Percentiles rank a stretch among this genome's conserved stretches.
Evolutionary conservation across 257 asterid genomes (phyloP).

Genomic region (Oldenlandia corymbosa): DNA sequence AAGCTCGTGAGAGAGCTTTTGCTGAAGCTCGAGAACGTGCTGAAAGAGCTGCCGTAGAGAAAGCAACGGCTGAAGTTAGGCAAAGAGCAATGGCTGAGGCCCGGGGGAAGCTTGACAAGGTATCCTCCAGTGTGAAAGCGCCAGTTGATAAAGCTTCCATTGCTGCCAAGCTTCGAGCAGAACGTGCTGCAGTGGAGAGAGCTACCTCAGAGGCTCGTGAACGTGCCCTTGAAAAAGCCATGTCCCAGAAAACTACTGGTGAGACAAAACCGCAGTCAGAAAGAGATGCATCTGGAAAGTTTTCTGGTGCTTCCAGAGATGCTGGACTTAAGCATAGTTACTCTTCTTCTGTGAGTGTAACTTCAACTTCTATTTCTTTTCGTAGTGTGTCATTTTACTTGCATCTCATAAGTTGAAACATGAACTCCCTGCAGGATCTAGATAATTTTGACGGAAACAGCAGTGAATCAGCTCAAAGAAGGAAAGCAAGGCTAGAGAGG

Average conservation of each 20-base stretch:
- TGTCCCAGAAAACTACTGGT: slow-evolving; percentile 51
- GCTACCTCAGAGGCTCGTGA: slow-evolving; percentile 95
- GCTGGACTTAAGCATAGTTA: slow-evolving; percentile 71
- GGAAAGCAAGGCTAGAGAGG: slow-evolving; percentile 88
- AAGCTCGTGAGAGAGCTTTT: slow-evolving; percentile 97
- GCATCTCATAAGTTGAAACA: slow-evolving; percentile 18
- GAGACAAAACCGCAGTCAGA: slow-evolving; percentile 46
- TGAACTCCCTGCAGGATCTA: slow-evolving; percentile 58
- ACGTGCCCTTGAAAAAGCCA: slow-evolving; percentile 87
- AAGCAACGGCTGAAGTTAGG: slow-evolving; percentile 73
- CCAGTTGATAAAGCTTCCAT: slow-evolving; percentile 44
- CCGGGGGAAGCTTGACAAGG: slow-evolving; percentile 55
- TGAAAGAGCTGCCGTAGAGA: slow-evolving; percentile 84
- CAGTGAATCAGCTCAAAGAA: slow-evolving; percentile 82
- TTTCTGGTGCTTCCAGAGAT: slow-evolving; percentile 42
- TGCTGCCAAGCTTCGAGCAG: slow-evolving; percentile 77
- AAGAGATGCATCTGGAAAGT: slow-evolving; percentile 28
- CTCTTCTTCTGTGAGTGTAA: slow-evolving; percentile 73
- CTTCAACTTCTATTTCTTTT: not conserved
- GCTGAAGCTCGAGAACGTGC: slow-evolving; percentile 93
- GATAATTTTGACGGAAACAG: slow-evolving; percentile 43
- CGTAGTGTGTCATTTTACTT: not conserved
- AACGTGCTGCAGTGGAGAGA: slow-evolving; percentile 97
- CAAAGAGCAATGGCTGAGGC: slow-evolving; percentile 69
- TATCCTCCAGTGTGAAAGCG: slow-evolving; percentile 34